Percentiles rank a stretch among this genome's conserved stretches.
Conservation (phyloP, 2,329 filamentous ascomycete genomes). For the Ceratocystis albifundus region DNA sequence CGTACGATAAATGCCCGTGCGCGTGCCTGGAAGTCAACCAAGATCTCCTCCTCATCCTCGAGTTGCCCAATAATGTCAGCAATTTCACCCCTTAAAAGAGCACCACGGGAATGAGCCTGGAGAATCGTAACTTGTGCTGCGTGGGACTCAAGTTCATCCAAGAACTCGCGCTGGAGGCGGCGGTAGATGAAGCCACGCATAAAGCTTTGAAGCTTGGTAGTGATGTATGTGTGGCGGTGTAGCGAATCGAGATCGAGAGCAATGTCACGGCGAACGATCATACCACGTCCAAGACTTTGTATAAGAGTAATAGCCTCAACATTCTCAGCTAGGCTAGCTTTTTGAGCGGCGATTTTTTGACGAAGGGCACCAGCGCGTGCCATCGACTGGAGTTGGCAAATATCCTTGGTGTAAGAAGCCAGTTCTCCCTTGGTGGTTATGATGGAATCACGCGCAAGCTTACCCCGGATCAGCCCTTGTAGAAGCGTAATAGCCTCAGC, state of each 20-base stretch:
- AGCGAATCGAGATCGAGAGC: constrained; percentile 44
- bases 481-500: constrained; percentile 37
- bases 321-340: constrained; percentile 38
- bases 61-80: constrained; percentile 64
- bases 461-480: constrained; percentile 37
- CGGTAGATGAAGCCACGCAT: constrained; percentile 56
- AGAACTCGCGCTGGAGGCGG: constrained; percentile 47
- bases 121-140: constrained; percentile 55
- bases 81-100: constrained; percentile 63
- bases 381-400: constrained; percentile 41
- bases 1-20: constrained; percentile 65
- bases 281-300: constrained; percentile 50
- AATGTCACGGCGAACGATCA: constrained; percentile 44
- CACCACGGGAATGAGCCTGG: constrained; percentile 66
- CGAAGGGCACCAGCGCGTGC: constrained; percentile 46
- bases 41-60: constrained; percentile 67
- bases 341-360: constrained; percentile 37
- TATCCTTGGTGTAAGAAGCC: constrained; percentile 33
- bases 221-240: constrained; percentile 43
- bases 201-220: constrained; percentile 54
- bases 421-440: constrained; percentile 40
- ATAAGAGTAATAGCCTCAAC: constrained; percentile 40
- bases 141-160: constrained; percentile 59
- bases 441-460: constrained; percentile 37
- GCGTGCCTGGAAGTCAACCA: constrained; percentile 63